Base-by-base conservation (phyloP, 2,329 filamentous ascomycete species). In the Penicillium janthinellum region DNA sequence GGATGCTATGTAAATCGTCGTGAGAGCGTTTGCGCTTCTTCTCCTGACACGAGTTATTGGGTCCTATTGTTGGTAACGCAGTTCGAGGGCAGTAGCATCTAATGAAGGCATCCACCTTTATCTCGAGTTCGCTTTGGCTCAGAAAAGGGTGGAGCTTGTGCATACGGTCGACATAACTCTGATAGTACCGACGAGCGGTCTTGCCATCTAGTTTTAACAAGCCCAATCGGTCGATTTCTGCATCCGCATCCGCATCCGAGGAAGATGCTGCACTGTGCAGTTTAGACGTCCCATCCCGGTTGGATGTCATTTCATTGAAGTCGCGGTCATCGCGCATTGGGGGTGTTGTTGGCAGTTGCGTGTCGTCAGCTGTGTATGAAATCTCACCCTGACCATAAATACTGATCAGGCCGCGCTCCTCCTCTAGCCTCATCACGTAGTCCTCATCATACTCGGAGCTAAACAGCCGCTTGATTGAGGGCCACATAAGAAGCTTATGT, bases 341-440 rank as follows among this genome's bases (percentile, higher is more conserved):
- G 2, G 60, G 56, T 5, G 65, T 57, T 11, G 73, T 72, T 15
- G 76, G 72, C 59, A 78, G 77, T 25, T 67, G 67, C 39, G 75
- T 75, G 51, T 77, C 78, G 64, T 84, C 80, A 47, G 84, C 84
- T 28, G 81, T 79, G 67, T 88, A 87, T 31, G 84, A 80, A 35
- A 90, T 90, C 75, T 96, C 91, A 3, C 92, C 92, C 60, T 88
- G 85, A 0, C 92, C 92, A 75, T 90, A 92, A 1, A 94, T 80
- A 25, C 90, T 86, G 42, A 96, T 80, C 6, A 90, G 77, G 0
- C 92, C 92, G 34, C 92, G 86, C 58, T 83, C 83, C 69, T 91
- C 86, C 73, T 96, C 92, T 54, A 88, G 82, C 31, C 86, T 83
- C 73, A 95, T 90, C 0, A 92, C 91, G 72, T 92, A 96, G 38